Percentiles rank a stretch among this genome's conserved stretches.
Evolutionary conservation across 352 stramenopile species (phyloP).

Genomic region (Globisporangium splendens): DNA sequence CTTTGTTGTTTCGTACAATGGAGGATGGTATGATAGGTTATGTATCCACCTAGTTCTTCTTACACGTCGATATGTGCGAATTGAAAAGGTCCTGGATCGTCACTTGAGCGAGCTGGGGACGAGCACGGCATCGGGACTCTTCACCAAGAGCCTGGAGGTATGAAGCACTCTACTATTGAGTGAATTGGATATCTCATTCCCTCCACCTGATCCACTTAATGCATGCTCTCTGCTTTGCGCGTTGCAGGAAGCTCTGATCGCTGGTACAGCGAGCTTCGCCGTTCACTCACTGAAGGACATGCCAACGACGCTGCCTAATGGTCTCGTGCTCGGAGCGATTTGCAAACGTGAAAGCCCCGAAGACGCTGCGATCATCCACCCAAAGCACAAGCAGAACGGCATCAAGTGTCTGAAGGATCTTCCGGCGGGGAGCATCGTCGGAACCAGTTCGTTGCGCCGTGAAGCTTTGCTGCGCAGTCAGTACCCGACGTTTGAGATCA

Average conservation of each 20-base stretch:
- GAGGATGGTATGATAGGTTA: not conserved
- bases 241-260: conserved; percentile 55
- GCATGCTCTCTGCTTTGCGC: not conserved
- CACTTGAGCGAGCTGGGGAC: conserved; percentile 76
- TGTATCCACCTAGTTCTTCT: not conserved
- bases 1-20: not conserved
- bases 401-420: conserved; percentile 50
- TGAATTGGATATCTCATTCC: too few species aligned
- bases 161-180: not conserved
- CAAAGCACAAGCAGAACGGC: conserved; percentile 76
- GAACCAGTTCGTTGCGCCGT: conserved; percentile 80
- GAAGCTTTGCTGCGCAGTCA: conserved; percentile 68
- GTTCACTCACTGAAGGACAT: conserved; percentile 91
- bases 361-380: conserved; percentile 80
- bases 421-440: conserved; percentile 66
- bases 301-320: conserved; percentile 74
- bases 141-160: conserved; percentile 89
- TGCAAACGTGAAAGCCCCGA: conserved; percentile 80
- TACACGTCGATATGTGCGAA: not conserved
- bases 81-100: conserved; percentile 46
- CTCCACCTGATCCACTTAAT: not conserved
- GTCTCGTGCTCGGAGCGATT: conserved; percentile 79
- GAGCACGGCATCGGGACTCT: conserved; percentile 65
- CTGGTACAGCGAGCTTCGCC: conserved; percentile 65
- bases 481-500: conserved; percentile 75